Evolutionary conservation across 345 rosid genomes (phyloP).

Genomic region (Rhodamnia argentea): DNA sequence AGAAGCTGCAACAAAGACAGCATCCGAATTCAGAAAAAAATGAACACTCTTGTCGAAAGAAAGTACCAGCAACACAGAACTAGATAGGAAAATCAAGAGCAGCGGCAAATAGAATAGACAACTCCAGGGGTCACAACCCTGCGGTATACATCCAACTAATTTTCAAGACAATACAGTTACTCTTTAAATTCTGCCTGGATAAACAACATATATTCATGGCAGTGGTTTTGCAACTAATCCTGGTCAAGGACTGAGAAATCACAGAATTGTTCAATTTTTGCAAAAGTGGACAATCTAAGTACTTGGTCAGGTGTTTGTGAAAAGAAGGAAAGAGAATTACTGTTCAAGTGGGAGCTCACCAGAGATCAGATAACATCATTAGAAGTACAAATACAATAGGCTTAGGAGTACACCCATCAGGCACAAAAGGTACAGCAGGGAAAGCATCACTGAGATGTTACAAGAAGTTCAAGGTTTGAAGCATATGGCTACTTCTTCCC

Average conservation of each 20-base stretch:
- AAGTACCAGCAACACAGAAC: background rate
- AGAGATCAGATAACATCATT: background rate
- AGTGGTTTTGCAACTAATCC: background rate
- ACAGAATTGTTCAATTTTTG: background rate
- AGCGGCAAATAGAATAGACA: background rate
- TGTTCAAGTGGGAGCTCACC: background rate
- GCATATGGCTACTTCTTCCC: background rate
- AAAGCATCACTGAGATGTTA: background rate
- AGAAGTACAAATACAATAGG: background rate
- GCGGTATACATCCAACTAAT: background rate
- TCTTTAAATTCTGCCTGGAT: background rate
- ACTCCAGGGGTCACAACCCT: background rate
- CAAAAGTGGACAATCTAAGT: background rate
- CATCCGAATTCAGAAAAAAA: background rate
- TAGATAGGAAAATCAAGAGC: background rate
- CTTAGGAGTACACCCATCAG: background rate
- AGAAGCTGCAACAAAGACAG: conserved; percentile 26
- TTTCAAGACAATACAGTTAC: background rate
- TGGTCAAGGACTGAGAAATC: background rate
- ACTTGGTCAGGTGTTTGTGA: background rate
- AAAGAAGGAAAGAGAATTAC: background rate
- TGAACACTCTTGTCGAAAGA: background rate
- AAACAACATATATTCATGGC: background rate
- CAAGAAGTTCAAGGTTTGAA: background rate
- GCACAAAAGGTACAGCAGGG: background rate